Conservation (phyloP, 2,329 filamentous ascomycete species). For the Trichoderma atrobrunneum region DNA sequence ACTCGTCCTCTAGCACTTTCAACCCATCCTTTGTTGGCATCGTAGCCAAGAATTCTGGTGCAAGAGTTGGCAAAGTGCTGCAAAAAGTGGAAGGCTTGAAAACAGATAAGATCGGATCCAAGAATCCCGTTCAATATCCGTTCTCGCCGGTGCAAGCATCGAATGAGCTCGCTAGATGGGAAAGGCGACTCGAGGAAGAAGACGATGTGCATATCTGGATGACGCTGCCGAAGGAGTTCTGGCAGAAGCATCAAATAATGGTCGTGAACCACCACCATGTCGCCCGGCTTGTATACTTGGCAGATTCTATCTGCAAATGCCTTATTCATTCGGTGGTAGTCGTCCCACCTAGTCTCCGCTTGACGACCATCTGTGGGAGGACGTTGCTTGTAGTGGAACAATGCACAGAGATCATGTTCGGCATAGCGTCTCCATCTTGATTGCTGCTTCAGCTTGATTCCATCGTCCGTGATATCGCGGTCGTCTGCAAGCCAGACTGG, state of each 20-base stretch:
- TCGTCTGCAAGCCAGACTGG: conserved; percentile 88
- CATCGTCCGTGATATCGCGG: conserved; percentile 51
- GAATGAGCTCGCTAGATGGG: conserved; percentile 90
- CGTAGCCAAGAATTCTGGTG: conserved; percentile 80
- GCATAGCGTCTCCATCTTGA: conserved; percentile 83
- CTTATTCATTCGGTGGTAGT: conserved; percentile 89
- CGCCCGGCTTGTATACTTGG: conserved; percentile 83
- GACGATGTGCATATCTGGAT: conserved; percentile 85
- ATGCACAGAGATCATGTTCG: conserved; percentile 84
- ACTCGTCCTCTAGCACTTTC: neutral
- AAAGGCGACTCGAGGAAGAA: conserved; percentile 94
- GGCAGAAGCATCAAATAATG: conserved; percentile 90
- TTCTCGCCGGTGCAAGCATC: conserved; percentile 80
- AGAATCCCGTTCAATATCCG: conserved; percentile 85
- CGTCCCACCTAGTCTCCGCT: conserved; percentile 81
- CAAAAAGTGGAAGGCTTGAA: neutral
- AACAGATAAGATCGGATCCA: conserved; percentile 40
- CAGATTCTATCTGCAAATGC: conserved; percentile 86
- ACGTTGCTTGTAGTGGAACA: conserved; percentile 94
- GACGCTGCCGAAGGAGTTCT: conserved; percentile 76
- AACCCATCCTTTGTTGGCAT: neutral
- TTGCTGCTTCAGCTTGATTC: conserved; percentile 72
- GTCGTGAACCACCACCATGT: conserved; percentile 88
- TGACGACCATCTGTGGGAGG: conserved; percentile 71
- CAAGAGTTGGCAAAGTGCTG: conserved; percentile 72